A percentile compares a stretch with the other conserved stretches of the same genome.
phyloP scores from a whole-genome alignment of 2,329 filamentous ascomycete species.

The Microascus cirrosus region DNA sequence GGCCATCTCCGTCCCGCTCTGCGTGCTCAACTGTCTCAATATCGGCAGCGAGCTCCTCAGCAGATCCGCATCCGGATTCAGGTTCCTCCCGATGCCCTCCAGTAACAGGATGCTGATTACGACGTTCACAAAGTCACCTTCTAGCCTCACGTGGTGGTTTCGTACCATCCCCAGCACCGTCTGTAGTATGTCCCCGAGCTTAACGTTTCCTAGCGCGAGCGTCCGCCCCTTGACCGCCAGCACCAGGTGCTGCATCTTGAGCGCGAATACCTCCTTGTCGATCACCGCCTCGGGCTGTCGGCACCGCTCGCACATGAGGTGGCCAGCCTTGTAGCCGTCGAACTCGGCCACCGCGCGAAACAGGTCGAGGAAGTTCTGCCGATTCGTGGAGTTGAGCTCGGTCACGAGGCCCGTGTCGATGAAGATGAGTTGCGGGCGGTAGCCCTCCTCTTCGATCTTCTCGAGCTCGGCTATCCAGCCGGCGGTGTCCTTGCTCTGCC shows the following conservation, averaged over 20 bases:
- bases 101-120: conserved; percentile 88
- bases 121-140: conserved; percentile 97
- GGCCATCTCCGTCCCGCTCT: conserved; percentile 59
- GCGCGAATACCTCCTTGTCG: conserved; percentile 79
- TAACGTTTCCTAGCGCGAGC: conserved; percentile 84
- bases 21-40: conserved; percentile 71
- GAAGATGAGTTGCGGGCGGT: conserved; percentile 88
- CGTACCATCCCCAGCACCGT: conserved; percentile 88
- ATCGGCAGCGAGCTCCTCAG: conserved; percentile 83
- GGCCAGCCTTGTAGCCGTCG: conserved; percentile 87
- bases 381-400: conserved; percentile 77
- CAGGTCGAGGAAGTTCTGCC: conserved; percentile 84
- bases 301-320: conserved; percentile 92
- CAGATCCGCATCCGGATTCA: conserved; percentile 81
- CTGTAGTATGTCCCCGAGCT: conserved; percentile 90
- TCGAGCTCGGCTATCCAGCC: conserved; percentile 66
- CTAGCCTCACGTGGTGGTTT: conserved; percentile 80
- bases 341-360: conserved; percentile 96
- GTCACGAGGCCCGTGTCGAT: conserved; percentile 96
- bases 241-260: conserved; percentile 96
- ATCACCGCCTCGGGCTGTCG: conserved; percentile 85
- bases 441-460: conserved; percentile 76
- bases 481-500: conserved; percentile 45
- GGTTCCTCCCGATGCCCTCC: conserved; percentile 80
- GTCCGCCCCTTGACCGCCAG: conserved; percentile 83